phyloP scores from a whole-genome alignment of 495 filamentous ascomycete species.

The Podospora sp. region DNA sequence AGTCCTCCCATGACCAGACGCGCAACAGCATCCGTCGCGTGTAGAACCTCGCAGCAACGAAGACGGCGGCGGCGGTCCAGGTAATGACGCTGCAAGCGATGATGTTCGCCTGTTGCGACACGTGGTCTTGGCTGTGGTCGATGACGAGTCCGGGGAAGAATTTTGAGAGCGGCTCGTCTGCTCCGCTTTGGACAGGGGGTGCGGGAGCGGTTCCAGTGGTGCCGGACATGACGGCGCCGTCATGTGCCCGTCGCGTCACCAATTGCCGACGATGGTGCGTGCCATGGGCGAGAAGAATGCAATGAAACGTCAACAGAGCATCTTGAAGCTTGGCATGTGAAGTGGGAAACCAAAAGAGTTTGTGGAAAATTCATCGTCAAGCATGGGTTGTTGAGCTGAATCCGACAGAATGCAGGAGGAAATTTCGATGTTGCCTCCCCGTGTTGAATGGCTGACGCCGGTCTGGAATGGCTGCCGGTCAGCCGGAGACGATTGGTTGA shows the following conservation, averaged over 20 bases:
- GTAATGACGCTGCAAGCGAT: slow-evolving; percentile 2
- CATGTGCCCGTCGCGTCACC: background rate
- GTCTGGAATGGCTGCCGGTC: no score
- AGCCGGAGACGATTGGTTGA: no score
- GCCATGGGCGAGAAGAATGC: background rate
- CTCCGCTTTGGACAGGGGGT: background rate
- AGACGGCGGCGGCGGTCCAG: background rate
- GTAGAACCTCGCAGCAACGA: background rate
- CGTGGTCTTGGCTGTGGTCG: slow-evolving; percentile 1
- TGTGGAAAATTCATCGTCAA: no score
- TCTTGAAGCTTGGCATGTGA: no score
- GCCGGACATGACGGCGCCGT: background rate
- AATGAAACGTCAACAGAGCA: background rate
- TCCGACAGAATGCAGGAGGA: no score
- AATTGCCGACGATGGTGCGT: background rate
- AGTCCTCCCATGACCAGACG: slow-evolving; percentile 3
- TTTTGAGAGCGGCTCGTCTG: background rate
- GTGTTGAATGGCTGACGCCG: no score
- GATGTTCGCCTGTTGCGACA: background rate
- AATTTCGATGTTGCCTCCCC: no score
- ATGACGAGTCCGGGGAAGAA: background rate
- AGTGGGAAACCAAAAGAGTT: no score
- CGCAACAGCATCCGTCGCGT: background rate
- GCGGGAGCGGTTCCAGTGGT: background rate
- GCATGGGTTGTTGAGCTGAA: no score